Conservation (phyloP, 768 basidiomycete species). For the Cubamyces sp. region DNA sequence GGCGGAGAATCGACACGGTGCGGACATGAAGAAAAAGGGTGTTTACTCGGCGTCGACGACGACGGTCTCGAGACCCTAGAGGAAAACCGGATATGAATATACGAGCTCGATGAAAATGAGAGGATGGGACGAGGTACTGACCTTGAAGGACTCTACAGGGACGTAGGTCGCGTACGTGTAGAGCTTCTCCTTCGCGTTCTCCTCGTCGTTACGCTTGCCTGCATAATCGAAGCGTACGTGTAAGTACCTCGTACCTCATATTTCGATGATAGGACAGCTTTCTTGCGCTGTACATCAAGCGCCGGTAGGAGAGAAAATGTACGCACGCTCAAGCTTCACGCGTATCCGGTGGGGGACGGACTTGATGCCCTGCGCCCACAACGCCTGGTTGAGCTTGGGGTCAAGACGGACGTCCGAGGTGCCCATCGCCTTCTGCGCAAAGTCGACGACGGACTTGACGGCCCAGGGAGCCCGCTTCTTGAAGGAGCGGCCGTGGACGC, state of each 20-base stretch:
- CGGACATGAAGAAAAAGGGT: conserved; percentile 22
- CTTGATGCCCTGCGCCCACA: conserved; percentile 95
- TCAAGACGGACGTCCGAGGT: conserved; percentile 93
- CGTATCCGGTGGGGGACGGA: conserved; percentile 90
- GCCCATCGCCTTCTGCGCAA: conserved; percentile 95
- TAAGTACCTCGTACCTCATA: neutral
- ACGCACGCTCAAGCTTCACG: conserved; percentile 91
- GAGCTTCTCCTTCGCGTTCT: conserved; percentile 97
- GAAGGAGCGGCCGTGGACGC: conserved; percentile 89
- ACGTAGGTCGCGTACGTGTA: conserved; percentile 90
- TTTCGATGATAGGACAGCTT: neutral
- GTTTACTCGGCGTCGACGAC: conserved; percentile 80
- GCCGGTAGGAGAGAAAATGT: neutral
- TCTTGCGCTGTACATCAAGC: no score
- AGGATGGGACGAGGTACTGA: conserved; percentile 38
- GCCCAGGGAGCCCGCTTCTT: conserved; percentile 98
- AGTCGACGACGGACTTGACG: conserved; percentile 88
- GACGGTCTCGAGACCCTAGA: conserved; percentile 82
- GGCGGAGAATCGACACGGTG: conserved; percentile 19
- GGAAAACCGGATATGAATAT: conserved; percentile 8
- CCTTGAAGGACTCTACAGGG: conserved; percentile 83
- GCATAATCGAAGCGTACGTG: conserved; percentile 18
- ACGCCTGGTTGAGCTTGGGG: conserved; percentile 94
- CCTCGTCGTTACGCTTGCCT: conserved; percentile 99
- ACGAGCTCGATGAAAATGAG: conserved; percentile 12